A percentile compares a stretch with the other conserved stretches of the same genome.
Evolutionary conservation across 2,329 filamentous ascomycete species (phyloP).

Genomic region (Ramularia endophylla): DNA sequence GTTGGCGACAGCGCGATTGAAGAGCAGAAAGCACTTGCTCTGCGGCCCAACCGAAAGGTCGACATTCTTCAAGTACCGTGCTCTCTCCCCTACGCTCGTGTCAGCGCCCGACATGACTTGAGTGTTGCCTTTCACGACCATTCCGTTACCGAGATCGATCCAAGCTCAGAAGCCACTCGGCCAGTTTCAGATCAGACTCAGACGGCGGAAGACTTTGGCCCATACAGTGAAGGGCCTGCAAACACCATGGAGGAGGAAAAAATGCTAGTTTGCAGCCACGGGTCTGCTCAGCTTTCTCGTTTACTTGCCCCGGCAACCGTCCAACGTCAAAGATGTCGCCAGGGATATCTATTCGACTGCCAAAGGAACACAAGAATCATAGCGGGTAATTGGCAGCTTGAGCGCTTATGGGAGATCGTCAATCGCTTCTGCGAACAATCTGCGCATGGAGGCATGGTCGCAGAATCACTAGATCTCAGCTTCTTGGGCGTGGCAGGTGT

Average conservation of each 20-base stretch:
- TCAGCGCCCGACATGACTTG: conserved; percentile 42
- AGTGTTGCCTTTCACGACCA: conserved; percentile 19
- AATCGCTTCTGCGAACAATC: conserved; percentile 60
- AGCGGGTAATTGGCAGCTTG: conserved; percentile 66
- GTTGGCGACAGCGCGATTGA: conserved; percentile 38
- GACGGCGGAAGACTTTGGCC: conserved; percentile 24
- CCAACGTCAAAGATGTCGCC: conserved; percentile 49
- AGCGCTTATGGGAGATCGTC: conserved; percentile 73
- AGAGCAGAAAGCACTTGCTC: conserved; percentile 48
- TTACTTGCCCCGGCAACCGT: conserved; percentile 31
- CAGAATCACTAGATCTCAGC: conserved; percentile 62
- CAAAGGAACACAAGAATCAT: conserved; percentile 61
- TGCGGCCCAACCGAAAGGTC: conserved; percentile 48
- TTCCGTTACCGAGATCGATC: conserved; percentile 17
- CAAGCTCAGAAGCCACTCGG: conserved; percentile 6
- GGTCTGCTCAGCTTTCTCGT: conserved; percentile 17
- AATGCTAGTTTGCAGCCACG: conserved; percentile 9
- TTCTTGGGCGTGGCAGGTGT: conserved; percentile 69
- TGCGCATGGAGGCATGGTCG: conserved; percentile 63
- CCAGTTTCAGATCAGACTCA: conserved; percentile 11
- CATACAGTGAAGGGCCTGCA: conserved; percentile 16
- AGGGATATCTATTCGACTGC: conserved; percentile 55
- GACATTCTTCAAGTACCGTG: conserved; percentile 43
- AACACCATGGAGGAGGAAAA: conserved; percentile 6
- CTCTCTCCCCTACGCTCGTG: conserved; percentile 36